These are phyloP conservation scores for Globisporangium recalcitrans DNA, from an alignment of 352 stramenopile species.

Conservation along the genomic window DNA sequence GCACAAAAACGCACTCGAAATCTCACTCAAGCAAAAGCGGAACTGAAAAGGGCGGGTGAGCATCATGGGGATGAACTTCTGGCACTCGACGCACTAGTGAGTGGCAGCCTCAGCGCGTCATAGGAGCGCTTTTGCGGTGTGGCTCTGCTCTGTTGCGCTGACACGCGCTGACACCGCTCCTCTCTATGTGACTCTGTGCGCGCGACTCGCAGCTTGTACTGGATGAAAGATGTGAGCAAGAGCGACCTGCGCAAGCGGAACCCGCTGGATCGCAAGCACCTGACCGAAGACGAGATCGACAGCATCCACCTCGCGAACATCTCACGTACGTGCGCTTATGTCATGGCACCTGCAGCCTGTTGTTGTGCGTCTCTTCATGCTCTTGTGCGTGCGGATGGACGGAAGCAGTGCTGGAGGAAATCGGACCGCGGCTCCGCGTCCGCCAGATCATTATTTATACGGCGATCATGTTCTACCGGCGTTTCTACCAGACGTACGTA, in stretches of 20 bases:
- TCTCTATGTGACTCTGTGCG: neutral
- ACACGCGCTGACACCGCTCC: neutral
- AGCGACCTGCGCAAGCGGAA: constrained; percentile 76
- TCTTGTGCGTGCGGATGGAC: neutral
- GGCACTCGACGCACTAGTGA: constrained; percentile 89
- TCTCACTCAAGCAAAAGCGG: neutral
- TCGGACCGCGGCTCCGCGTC: constrained; percentile 71
- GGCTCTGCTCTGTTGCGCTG: neutral
- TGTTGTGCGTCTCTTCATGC: neutral
- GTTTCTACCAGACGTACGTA: constrained; percentile 84
- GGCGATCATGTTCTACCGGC: constrained; percentile 85
- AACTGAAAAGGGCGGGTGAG: neutral
- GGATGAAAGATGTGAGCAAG: constrained; percentile 85
- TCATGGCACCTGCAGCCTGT: neutral
- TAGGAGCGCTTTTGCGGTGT: neutral
- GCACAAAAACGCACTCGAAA: too few relatives aligned
- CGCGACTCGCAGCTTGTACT: constrained; percentile 53
- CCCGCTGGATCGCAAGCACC: constrained; percentile 59
- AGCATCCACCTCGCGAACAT: constrained; percentile 88
- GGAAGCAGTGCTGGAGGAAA: constrained; percentile 72
- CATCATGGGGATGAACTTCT: constrained; percentile 88
- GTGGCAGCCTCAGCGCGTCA: constrained; percentile 8
- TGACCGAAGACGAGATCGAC: constrained; percentile 83
- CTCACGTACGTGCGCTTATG: constrained; percentile 33
- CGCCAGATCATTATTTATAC: constrained; percentile 90